Percentiles rank a stretch among this genome's conserved stretches.
These are phyloP conservation scores for Castanea mollissima DNA, from an alignment of 306 rosid species.

Conservation along the genomic window DNA sequence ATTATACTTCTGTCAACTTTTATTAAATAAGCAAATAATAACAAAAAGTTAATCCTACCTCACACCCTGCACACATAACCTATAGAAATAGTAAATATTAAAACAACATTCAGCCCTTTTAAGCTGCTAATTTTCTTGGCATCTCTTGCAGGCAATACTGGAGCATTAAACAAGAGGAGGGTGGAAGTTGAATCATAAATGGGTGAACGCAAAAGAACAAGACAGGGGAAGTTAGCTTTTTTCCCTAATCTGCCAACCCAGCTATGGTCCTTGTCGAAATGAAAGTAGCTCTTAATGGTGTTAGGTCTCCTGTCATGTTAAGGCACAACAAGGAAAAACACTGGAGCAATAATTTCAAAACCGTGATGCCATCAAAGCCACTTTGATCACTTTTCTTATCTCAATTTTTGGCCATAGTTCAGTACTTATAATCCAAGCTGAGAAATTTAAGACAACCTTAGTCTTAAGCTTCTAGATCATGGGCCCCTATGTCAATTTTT, in stretches of 20 bases:
- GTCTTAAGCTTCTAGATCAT: slow-evolving; percentile 30
- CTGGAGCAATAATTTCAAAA: neutral
- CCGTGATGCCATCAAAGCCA: neutral
- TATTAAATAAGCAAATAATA: too few species aligned
- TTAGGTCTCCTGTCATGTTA: neutral
- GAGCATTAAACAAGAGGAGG: neutral
- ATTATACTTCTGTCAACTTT: too few species aligned
- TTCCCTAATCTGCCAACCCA: neutral
- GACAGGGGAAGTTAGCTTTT: neutral
- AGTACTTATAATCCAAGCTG: neutral
- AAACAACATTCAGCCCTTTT: neutral
- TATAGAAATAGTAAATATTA: neutral
- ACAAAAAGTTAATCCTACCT: too few species aligned
- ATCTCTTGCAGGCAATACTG: neutral
- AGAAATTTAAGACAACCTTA: slow-evolving; percentile 11
- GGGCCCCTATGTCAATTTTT: slow-evolving; percentile 6
- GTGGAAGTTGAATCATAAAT: neutral
- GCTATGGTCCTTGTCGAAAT: neutral
- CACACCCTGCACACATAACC: too few species aligned
- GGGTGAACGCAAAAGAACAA: neutral
- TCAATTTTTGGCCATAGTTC: neutral
- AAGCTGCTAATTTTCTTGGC: neutral
- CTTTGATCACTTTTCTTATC: too few species aligned
- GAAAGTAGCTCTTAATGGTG: neutral
- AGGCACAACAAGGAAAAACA: neutral